Evolutionary conservation across 2,329 filamentous ascomycete species (phyloP), one percentile per base, ranked within the genome.

Genomic region (Polychaeton citri): DNA sequence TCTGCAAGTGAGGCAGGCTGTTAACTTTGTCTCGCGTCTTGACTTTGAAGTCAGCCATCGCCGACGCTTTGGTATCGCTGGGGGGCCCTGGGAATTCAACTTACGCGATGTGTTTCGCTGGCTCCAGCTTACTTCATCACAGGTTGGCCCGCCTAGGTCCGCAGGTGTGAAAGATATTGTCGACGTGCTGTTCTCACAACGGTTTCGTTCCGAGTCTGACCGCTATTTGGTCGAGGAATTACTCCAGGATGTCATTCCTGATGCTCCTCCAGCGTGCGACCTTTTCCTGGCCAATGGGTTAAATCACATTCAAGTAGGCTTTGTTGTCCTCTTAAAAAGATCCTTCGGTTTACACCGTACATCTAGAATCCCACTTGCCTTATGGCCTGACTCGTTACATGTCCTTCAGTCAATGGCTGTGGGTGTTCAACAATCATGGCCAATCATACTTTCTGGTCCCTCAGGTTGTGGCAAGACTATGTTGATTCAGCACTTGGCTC

Each of bases 1-100:
- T 0, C 61, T 71, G 1, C 71, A 76, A 19, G 72, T 87, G 15
- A 63, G 68, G 18, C 74, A 69, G 28, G 64, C 94, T 35, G 86
- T 95, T 20, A 64, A 67, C 17, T 92, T 94, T 51, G 78, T 95
- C n/a, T 79, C 79, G 2, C 65, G 68, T n/a, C 65, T 96, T 7
- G 85, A 94, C 43, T 67, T 74, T 19, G 73, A 81, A 21, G 74
- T 92, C 18, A 67, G 76, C 4, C 65, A 70, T 19, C 59, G 63
- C 30, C 63, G 67, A 33, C 58, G 56, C 6, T 66, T 80, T 42
- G 74, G 72, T 24, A 57, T 61, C 9, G 55, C 66, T 28, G 76
- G 76, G 31, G 82, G 80, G 5, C 90, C 92, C 1, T 98, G 86
- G 90, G 90, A 95, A 53, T 90, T 94, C 55, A 98, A 94, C 51